Evolutionary conservation across 1,284 basidiomycete species (phyloP).

Genomic region (Afroboletus lepidellus): DNA sequence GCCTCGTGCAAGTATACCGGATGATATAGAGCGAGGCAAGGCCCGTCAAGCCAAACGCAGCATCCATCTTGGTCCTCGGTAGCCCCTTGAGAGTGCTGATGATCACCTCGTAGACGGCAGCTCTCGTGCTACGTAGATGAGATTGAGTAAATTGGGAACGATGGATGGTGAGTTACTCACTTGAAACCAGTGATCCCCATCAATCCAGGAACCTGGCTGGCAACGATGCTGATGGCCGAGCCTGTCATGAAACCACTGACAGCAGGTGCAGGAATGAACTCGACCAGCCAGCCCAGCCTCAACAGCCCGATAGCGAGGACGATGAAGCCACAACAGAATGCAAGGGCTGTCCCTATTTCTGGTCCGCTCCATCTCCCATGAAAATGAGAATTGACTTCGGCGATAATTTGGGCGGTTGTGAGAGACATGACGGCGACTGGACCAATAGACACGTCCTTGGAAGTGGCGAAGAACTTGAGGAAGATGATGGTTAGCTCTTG

Average conservation of each 20-base stretch:
- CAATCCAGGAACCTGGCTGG: constrained; percentile 82
- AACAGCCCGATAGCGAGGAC: constrained; percentile 92
- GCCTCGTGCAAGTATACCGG: constrained; percentile 60
- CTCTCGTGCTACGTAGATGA: constrained; percentile 64
- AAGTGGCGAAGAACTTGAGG: constrained; percentile 82
- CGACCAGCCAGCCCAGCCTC: constrained; percentile 91
- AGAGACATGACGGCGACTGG: constrained; percentile 98
- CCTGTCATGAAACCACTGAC: constrained; percentile 94
- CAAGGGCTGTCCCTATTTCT: constrained; percentile 82
- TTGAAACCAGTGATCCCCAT: constrained; percentile 84
- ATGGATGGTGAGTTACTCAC: constrained; percentile 42
- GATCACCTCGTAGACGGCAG: constrained; percentile 82
- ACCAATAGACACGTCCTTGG: constrained; percentile 94
- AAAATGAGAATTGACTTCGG: constrained; percentile 53
- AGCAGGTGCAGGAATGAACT: constrained; percentile 90
- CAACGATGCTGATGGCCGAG: constrained; percentile 84
- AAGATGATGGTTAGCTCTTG: constrained; percentile 8
- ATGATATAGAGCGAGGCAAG: constrained; percentile 75
- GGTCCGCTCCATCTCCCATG: constrained; percentile 60
- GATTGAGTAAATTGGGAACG: not conserved
- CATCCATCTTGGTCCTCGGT: constrained; percentile 71
- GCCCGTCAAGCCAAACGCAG: constrained; percentile 86
- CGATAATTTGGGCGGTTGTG: constrained; percentile 82
- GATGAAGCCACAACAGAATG: constrained; percentile 91
- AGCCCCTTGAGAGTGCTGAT: constrained; percentile 91